Percentiles rank a stretch among this genome's conserved stretches.
Evolutionary conservation across 176 grass and related monocot genomes (phyloP).

Genomic region (Aegilops bicornis): DNA sequence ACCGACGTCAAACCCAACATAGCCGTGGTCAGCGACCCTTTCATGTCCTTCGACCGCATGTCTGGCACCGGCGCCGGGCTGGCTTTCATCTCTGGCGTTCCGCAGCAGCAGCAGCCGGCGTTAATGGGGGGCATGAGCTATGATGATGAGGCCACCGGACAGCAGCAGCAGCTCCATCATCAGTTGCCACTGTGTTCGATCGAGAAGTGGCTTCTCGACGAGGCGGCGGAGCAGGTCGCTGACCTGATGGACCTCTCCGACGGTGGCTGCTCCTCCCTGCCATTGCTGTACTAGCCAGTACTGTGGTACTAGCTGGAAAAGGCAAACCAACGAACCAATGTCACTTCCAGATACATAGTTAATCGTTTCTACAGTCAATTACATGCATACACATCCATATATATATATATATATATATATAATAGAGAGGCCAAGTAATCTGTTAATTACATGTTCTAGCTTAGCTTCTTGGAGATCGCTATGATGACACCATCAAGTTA

Average conservation of each 20-base stretch:
- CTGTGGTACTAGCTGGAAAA: slow-evolving; percentile 26
- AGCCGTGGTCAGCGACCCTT: slow-evolving; percentile 8
- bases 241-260: slow-evolving; percentile 55
- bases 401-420: background rate
- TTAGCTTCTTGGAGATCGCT: slow-evolving; percentile 4
- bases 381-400: slow-evolving; percentile 11
- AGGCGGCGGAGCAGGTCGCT: slow-evolving; percentile 48
- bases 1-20: slow-evolving; percentile 23
- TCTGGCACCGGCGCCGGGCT: background rate
- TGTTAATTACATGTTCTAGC: background rate
- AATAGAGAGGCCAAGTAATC: slow-evolving; percentile 2
- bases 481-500: background rate
- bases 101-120: background rate
- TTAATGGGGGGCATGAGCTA: slow-evolving; percentile 11
- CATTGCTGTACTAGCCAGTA: slow-evolving; percentile 39
- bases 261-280: slow-evolving; percentile 44
- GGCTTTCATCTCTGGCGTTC: background rate
- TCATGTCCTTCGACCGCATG: slow-evolving; percentile 31
- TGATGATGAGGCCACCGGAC: slow-evolving; percentile 36
- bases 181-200: slow-evolving; percentile 50
- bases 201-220: slow-evolving; percentile 81
- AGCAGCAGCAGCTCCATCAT: slow-evolving; percentile 20
- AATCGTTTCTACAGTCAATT: background rate
- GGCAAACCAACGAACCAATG: background rate
- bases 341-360: background rate